Conservation (phyloP, 2,329 filamentous ascomycete genomes). For the Stagonosporopsis vannaccii region DNA sequence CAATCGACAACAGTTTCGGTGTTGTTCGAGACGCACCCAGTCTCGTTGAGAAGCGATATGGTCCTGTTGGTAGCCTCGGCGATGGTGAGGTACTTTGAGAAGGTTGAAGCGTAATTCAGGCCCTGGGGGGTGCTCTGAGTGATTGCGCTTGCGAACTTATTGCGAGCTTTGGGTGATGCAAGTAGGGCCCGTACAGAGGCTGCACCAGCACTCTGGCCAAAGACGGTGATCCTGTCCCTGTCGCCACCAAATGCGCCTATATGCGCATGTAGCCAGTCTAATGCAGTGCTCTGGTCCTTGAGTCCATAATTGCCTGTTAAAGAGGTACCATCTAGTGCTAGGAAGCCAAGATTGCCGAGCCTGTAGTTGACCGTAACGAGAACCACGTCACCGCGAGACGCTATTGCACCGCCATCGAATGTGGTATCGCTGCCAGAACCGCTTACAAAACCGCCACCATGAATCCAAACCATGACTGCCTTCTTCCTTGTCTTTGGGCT, state of each 20-base stretch:
- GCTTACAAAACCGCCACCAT: conserved; percentile 53
- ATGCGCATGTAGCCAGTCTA: conserved; percentile 58
- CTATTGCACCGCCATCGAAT: conserved; percentile 57
- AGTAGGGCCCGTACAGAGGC: conserved; percentile 57
- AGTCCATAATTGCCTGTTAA: conserved; percentile 61
- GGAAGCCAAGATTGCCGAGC: conserved; percentile 46
- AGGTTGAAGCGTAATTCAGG: conserved; percentile 29
- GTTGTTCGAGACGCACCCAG: conserved; percentile 29
- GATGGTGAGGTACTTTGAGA: conserved; percentile 36
- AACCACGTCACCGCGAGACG: conserved; percentile 56
- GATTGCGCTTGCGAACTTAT: conserved; percentile 60
- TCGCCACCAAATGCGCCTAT: conserved; percentile 49
- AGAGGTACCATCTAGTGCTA: conserved; percentile 50
- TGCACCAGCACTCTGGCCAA: conserved; percentile 49
- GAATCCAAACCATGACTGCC: conserved; percentile 58
- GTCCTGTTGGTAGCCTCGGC: conserved; percentile 30
- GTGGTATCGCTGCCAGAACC: conserved; percentile 55
- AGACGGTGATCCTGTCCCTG: conserved; percentile 45
- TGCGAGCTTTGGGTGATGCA: conserved; percentile 56
- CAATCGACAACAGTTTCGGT: conserved; percentile 28
- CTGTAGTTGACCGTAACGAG: conserved; percentile 55
- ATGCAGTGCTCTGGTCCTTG: conserved; percentile 58
- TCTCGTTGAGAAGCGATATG: conserved; percentile 32
- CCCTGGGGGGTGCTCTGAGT: conserved; percentile 38
- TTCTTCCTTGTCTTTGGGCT: conserved; percentile 37